Evolutionary conservation across 1,139 yeast species (phyloP), one percentile per base, ranked within the genome.

Genomic region (Yamadazyma triangularis): DNA sequence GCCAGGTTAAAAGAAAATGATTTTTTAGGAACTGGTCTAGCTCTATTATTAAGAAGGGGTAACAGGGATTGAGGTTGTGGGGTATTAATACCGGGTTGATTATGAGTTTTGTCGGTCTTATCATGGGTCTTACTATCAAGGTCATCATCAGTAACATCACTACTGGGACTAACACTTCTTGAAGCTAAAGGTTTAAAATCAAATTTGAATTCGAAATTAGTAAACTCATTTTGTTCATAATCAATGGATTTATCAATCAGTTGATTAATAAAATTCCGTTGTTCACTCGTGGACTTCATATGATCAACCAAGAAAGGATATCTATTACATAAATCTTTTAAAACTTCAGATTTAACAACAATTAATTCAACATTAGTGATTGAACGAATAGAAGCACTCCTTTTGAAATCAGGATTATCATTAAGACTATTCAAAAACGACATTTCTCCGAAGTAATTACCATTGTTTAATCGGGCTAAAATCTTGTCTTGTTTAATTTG

Each of bases 371-470:
- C 74, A 15, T 70, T 65, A 2, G 79, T 62, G 8, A 79, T 71
- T 0, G 86, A 66, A 33, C 88, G 60, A 21, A 81, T 74, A 31
- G 76, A 73, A 0, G 88, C 88, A 25, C 79, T 70, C 39, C 89
- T 56, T 22, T 50, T 52, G 14, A 44, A 46, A 10, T 45, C 42
- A 11, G 50, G 50, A 9, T 53, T 45, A 23, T 57, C 53, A 9
- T 67, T 58, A 15, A 80, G 53, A 20, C 71, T 64, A 4, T 76
- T 63, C 25, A 82, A 55, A 45, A 81, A 81, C 1, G 86, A 74
- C 78, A 81, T 77, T 51, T 82, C 91, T 15, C 93, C 93, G 56
- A 83, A 80, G 51, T 79, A 81, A 25, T 77, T 70, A 8, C 85
- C 87, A 8, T 73, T 56, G 3, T 74, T 69, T 24, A 82, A 57